Conservation (phyloP, 441 rosid genomes). For the Brassica balearica region DNA sequence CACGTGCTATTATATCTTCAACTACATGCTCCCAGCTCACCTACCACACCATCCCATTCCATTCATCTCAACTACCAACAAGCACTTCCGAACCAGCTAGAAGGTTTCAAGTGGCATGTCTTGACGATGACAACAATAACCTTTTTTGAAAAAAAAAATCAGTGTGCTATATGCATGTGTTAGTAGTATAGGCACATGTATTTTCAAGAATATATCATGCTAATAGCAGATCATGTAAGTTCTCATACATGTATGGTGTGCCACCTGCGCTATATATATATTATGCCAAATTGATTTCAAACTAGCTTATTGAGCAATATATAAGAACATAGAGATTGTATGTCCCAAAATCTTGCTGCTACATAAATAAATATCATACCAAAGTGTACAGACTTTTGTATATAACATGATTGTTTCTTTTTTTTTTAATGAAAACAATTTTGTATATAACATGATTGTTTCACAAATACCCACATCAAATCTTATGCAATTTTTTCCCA, state of each 20-base stretch:
- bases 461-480: constrained; percentile 30
- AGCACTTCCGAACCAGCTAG: constrained; percentile 32
- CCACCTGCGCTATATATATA: neutral
- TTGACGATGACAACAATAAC: neutral
- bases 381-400: constrained; percentile 26
- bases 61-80: constrained; percentile 34
- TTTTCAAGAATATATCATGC: constrained; percentile 2
- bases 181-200: neutral
- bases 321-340: neutral
- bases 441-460: constrained; percentile 26
- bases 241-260: constrained; percentile 1
- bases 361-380: constrained; percentile 26
- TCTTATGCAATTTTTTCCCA: constrained; percentile 30
- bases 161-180: neutral
- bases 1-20: constrained; percentile 24
- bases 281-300: neutral
- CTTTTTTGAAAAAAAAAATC: neutral
- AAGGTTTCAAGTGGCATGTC: constrained; percentile 5
- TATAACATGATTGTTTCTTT: constrained; percentile 20
- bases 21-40: constrained; percentile 15
- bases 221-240: neutral
- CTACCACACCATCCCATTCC: constrained; percentile 1
- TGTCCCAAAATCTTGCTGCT: constrained; percentile 15
- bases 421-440: neutral
- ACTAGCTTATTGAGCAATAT: neutral